phyloP scores from a whole-genome alignment of 106 monocot species.

The Allium cepa region DNA sequence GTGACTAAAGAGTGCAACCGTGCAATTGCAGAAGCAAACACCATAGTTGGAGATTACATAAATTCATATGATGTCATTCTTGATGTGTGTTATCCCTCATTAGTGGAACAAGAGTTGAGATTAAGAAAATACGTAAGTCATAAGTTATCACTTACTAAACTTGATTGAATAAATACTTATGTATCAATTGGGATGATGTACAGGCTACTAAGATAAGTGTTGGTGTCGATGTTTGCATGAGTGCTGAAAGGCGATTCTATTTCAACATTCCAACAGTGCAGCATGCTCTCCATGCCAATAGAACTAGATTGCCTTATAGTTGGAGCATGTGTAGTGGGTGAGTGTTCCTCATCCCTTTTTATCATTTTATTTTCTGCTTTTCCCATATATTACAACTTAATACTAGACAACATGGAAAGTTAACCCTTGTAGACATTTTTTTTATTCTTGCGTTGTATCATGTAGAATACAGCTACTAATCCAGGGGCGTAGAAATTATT shows the following conservation, averaged over 20 bases:
- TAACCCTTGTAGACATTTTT: neutral
- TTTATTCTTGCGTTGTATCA: too few relatives aligned
- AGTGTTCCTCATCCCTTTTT: slow-evolving; percentile 10
- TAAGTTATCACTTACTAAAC: neutral
- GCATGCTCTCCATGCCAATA: slow-evolving; percentile 89
- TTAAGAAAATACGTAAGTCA: slow-evolving; percentile 63
- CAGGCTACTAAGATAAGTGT: slow-evolving; percentile 82
- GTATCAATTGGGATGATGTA: neutral
- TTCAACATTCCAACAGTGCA: slow-evolving; percentile 93
- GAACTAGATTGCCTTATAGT: slow-evolving; percentile 60
- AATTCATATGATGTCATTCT: slow-evolving; percentile 86
- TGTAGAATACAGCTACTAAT: too few relatives aligned
- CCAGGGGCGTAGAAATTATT: too few relatives aligned
- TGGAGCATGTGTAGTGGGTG: slow-evolving; percentile 97
- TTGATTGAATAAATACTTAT: neutral
- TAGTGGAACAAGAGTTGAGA: slow-evolving; percentile 86
- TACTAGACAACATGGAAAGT: neutral
- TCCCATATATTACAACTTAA: neutral
- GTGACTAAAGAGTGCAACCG: slow-evolving; percentile 60
- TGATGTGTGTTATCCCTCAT: slow-evolving; percentile 89
- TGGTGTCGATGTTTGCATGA: slow-evolving; percentile 95
- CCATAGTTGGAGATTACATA: slow-evolving; percentile 69
- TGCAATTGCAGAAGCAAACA: slow-evolving; percentile 58
- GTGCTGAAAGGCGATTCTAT: slow-evolving; percentile 70
- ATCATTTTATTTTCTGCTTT: neutral